Percentiles rank a stretch among this genome's conserved stretches.
phyloP scores from a whole-genome alignment of 805 yeast species.

The Starmera amethionina region DNA sequence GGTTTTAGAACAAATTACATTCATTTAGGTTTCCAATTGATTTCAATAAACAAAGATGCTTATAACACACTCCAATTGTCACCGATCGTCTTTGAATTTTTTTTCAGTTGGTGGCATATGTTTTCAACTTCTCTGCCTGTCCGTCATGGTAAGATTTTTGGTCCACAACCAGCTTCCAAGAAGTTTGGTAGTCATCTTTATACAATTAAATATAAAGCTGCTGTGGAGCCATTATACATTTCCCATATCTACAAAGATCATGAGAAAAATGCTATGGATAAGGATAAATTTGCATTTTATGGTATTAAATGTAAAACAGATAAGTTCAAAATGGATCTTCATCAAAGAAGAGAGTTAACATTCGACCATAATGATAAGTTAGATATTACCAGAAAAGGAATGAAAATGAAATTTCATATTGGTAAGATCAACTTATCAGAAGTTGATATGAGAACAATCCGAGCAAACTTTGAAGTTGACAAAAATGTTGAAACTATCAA shows the following conservation, averaged over 20 bases:
- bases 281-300: constrained; percentile 33
- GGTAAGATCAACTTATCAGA: constrained; percentile 51
- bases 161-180: constrained; percentile 38
- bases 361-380: constrained; percentile 36
- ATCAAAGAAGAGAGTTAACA: constrained; percentile 45
- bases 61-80: constrained; percentile 72
- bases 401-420: constrained; percentile 51
- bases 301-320: constrained; percentile 63
- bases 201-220: constrained; percentile 73
- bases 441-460: constrained; percentile 52
- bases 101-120: constrained; percentile 78
- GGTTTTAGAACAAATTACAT: constrained; percentile 78
- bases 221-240: constrained; percentile 61
- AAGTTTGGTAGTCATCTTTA: constrained; percentile 69
- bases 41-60: constrained; percentile 29
- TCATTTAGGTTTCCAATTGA: constrained; percentile 55
- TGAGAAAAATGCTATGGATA: constrained; percentile 27
- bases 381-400: constrained; percentile 33
- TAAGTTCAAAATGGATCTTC: constrained; percentile 52
- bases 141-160: constrained; percentile 65
- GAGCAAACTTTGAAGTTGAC: constrained; percentile 31
- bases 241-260: constrained; percentile 61
- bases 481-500: constrained; percentile 5
- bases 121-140: constrained; percentile 80
- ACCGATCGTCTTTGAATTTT: constrained; percentile 57